Percentiles rank a stretch among this genome's conserved stretches.
Conservation (phyloP, 2,329 filamentous ascomycete species). For the Epichloe bromicola region DNA sequence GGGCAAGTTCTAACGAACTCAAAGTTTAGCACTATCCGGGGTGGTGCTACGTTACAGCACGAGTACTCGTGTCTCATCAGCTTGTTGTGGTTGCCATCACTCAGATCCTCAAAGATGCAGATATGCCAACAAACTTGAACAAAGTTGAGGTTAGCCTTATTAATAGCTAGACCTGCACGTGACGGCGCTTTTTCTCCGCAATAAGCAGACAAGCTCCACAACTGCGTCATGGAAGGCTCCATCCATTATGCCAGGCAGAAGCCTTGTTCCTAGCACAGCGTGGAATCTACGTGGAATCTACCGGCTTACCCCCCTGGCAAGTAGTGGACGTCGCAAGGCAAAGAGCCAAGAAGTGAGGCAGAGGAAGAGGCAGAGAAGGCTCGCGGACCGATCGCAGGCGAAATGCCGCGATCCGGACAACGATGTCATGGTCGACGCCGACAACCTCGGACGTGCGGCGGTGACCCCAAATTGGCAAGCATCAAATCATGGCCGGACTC, state of each 20-base stretch:
- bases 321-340: not conserved
- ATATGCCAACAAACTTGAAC: too few species aligned
- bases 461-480: not conserved
- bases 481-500: not conserved
- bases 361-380: not conserved
- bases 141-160: not conserved
- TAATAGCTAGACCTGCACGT: not conserved
- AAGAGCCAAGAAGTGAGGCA: not conserved
- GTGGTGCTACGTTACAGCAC: too few species aligned
- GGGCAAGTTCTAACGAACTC: not conserved
- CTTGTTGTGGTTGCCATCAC: too few species aligned
- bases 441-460: not conserved
- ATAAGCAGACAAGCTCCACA: not conserved
- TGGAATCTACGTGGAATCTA: not conserved
- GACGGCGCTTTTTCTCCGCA: not conserved
- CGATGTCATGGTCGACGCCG: not conserved
- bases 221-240: constrained; percentile 1
- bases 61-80: too few species aligned
- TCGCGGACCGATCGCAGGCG: constrained; percentile 1
- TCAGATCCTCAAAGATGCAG: too few species aligned
- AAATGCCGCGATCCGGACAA: constrained; percentile 1
- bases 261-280: not conserved
- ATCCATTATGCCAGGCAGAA: not conserved
- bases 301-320: not conserved
- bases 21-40: not conserved